phyloP scores from a whole-genome alignment of 208 protist species.

The Trichomonas gallinae region DNA sequence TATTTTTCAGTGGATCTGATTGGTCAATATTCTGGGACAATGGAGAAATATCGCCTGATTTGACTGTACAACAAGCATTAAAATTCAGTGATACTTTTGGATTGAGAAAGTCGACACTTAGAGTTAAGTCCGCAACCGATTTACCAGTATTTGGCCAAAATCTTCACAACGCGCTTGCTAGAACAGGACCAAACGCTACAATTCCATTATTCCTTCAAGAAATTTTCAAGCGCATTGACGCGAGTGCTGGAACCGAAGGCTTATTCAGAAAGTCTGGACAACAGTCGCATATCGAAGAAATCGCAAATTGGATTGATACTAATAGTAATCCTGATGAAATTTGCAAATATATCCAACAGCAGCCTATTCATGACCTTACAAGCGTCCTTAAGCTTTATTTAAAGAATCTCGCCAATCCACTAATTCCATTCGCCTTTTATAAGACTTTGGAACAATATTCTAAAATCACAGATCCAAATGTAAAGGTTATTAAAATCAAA shows the following conservation, averaged over 20 bases:
- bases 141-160: neutral
- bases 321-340: neutral
- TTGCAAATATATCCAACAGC: neutral
- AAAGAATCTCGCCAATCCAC: neutral
- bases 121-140: neutral
- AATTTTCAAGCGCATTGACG: neutral
- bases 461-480: neutral
- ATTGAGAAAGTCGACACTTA: neutral
- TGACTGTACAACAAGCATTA: neutral
- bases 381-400: neutral
- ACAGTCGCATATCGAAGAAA: neutral
- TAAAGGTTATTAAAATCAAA: neutral
- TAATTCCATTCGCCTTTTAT: neutral
- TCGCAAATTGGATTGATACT: neutral
- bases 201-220: neutral
- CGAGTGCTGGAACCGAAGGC: neutral
- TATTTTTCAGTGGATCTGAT: neutral
- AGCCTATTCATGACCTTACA: neutral
- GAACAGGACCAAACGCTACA: neutral
- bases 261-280: neutral
- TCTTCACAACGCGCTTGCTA: neutral
- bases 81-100: neutral
- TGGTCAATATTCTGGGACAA: neutral
- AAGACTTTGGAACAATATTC: neutral
- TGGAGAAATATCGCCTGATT: neutral